These are phyloP conservation scores for Candida cerambycidarum DNA, from an alignment of 805 yeast species.

Conservation along the genomic window DNA sequence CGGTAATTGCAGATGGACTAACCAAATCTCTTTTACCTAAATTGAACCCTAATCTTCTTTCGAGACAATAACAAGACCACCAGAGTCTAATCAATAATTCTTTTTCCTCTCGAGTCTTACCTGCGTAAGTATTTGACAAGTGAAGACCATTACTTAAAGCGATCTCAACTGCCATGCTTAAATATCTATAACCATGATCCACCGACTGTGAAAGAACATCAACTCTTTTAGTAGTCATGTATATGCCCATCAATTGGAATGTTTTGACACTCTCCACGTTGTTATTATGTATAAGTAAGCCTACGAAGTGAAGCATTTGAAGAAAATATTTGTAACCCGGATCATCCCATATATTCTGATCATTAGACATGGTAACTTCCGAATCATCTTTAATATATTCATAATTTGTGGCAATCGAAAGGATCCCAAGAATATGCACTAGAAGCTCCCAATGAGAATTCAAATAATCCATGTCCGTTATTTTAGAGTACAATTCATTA, in stretches of 20 bases:
- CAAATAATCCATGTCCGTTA: constrained; percentile 12
- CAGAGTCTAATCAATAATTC: constrained; percentile 15
- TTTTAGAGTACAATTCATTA: constrained; percentile 9
- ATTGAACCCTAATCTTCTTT: constrained; percentile 16
- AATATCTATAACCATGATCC: constrained; percentile 17
- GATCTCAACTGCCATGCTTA: constrained; percentile 17
- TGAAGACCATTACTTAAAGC: constrained; percentile 15
- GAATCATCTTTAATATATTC: constrained; percentile 15
- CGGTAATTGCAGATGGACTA: constrained; percentile 15
- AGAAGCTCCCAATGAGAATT: constrained; percentile 14
- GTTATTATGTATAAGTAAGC: constrained; percentile 17
- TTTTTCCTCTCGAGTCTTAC: constrained; percentile 6
- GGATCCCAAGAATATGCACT: constrained; percentile 11
- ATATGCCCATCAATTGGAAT: constrained; percentile 17
- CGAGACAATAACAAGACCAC: constrained; percentile 19
- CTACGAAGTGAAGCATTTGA: constrained; percentile 17
- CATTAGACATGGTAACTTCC: constrained; percentile 1
- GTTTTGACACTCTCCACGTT: constrained; percentile 16
- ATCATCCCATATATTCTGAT: constrained; percentile 10
- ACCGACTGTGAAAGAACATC: constrained; percentile 14
- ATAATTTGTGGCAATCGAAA: constrained; percentile 17
- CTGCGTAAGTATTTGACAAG: constrained; percentile 12
- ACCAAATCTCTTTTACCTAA: constrained; percentile 14
- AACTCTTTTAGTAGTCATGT: constrained; percentile 19
- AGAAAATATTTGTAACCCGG: constrained; percentile 17